Base-by-base conservation (phyloP, 1,284 basidiomycete species). In the Sporisorium sorghi region DNA sequence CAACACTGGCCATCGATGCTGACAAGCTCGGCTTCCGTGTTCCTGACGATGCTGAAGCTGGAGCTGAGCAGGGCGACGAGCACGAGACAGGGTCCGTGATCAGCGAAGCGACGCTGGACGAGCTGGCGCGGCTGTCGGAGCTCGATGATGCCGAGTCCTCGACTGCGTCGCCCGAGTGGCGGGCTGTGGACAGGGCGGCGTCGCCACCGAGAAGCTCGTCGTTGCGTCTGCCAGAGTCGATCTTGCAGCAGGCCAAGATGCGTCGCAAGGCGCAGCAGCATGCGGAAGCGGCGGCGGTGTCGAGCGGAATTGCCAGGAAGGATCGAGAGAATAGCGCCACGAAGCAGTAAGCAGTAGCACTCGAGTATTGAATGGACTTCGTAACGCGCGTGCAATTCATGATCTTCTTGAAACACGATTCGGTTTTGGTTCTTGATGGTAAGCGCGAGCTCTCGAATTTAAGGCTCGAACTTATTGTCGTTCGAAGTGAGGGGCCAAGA, bases 41-140 rank as follows among this genome's bases (percentile, higher is more conserved):
- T 10, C 40, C 44, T 8, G 59, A 60, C 14, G 30, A 56, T 24
- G 50, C 40, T 15, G 19, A 23, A 24, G 48, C 39, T 24, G 33
- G 44, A 23, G 51, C 42, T 28, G 56, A 43, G 42, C 40, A 53
- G 14, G 43, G 23, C n/a, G 46, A 77, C 24, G 58, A 71, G 43
- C 37, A 40, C 37, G 71, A 71, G 24, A 60, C 50, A 9, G 52
- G 55, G 5, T 61, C 58, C 6, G 59, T 74, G 40, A 72, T 77
- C 32, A 72, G 73, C 33, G 72, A 79, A 35, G 74, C 62, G 2
- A 77, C 74, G 4, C 53, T 79, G n/a, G 77, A 80, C 44, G 76
- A 77, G 58, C 63, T 78, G 14, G 66, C 76, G 19, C 40, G 76
- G 15, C n/a, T 77, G 35, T 77, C 75, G 19, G 73, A 65, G 54